Percentiles rank a stretch among this genome's conserved stretches.
phyloP scores from a whole-genome alignment of 129 eudicot species.

The Saussurea involucrata region DNA sequence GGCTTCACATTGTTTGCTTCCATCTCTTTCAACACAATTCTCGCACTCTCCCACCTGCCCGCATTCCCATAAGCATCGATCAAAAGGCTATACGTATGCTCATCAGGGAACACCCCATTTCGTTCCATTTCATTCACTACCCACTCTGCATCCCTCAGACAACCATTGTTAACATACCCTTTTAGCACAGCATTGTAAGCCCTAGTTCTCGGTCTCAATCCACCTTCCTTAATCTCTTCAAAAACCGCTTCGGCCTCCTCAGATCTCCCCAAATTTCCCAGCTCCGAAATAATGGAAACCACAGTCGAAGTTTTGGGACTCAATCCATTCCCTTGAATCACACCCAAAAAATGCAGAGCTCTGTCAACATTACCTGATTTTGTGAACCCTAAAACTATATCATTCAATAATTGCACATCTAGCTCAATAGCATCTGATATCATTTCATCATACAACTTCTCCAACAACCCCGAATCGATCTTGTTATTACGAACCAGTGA shows the following conservation, averaged over 20 bases:
- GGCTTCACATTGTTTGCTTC: conserved; percentile 69
- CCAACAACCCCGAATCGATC: conserved; percentile 48
- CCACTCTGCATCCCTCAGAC: conserved; percentile 78
- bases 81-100: conserved; percentile 70
- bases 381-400: conserved; percentile 63
- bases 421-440: conserved; percentile 61
- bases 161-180: conserved; percentile 69
- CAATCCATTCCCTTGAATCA: conserved; percentile 85
- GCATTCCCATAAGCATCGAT: conserved; percentile 93
- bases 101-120: conserved; percentile 75
- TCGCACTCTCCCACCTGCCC: conserved; percentile 97
- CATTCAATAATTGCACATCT: conserved; percentile 74
- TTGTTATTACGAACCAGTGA: conserved; percentile 49
- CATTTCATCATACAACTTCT: conserved; percentile 58
- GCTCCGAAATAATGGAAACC: conserved; percentile 55
- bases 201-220: conserved; percentile 77
- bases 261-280: conserved; percentile 73
- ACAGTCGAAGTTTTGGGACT: conserved; percentile 67
- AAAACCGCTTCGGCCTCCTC: conserved; percentile 94
- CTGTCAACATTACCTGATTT: conserved; percentile 65
- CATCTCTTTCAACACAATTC: conserved; percentile 94
- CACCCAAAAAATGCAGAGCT: conserved; percentile 58
- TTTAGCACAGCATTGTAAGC: conserved; percentile 89
- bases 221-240: conserved; percentile 89
- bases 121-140: conserved; percentile 86